phyloP scores from a whole-genome alignment of 1,284 basidiomycete genomes.

The Trichosporon coremiiforme region DNA sequence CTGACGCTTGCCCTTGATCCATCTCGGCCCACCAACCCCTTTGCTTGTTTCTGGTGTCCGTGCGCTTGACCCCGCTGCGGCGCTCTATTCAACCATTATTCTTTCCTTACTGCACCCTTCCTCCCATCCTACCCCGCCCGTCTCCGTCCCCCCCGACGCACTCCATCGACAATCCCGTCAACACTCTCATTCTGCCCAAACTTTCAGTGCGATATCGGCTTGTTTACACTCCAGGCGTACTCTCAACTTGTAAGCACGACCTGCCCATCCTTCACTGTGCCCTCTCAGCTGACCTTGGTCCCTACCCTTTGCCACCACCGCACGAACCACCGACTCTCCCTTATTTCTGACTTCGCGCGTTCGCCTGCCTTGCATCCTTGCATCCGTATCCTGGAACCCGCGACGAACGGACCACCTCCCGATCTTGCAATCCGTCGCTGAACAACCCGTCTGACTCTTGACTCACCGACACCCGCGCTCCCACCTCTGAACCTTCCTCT shows the following conservation, averaged over 20 bases:
- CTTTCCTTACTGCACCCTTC: conserved; percentile 16
- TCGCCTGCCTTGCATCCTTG: conserved; percentile 13
- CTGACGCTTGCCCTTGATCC: conserved; percentile 13
- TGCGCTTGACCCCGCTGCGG: conserved; percentile 10
- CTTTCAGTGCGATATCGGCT: conserved; percentile 8
- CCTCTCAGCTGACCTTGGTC: conserved; percentile 14
- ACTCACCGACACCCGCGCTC: neutral
- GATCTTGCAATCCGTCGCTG: conserved; percentile 12
- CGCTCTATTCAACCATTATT: conserved; percentile 6
- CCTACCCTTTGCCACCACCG: conserved; percentile 6
- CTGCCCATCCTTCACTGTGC: neutral
- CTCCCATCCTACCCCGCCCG: conserved; percentile 15
- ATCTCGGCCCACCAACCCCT: conserved; percentile 14
- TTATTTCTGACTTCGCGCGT: neutral
- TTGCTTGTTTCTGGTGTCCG: conserved; percentile 13
- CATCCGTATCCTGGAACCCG: conserved; percentile 16
- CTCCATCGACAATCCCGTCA: neutral
- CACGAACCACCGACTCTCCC: neutral
- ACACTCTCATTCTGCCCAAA: neutral
- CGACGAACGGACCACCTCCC: conserved; percentile 14
- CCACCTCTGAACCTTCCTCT: neutral
- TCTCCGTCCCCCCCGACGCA: conserved; percentile 13
- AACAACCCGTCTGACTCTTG: neutral
- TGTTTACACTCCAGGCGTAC: neutral
- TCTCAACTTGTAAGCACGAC: conserved; percentile 6